Conservation (phyloP, 345 rosid species). For the Nephelium lappaceum region DNA sequence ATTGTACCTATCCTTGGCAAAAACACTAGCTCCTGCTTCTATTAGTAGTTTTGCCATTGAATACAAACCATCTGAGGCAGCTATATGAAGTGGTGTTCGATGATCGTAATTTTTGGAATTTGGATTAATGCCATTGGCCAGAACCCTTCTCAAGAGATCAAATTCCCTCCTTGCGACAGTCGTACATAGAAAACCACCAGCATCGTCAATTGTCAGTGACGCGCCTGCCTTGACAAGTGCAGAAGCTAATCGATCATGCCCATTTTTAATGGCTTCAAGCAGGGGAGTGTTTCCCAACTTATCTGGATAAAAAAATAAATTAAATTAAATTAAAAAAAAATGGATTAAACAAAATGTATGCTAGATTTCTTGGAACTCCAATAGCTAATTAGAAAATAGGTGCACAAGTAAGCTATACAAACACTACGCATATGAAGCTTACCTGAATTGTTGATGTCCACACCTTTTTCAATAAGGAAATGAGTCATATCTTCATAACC, state of each 20-base stretch:
- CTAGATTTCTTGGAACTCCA: neutral
- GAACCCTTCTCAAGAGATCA: slow-evolving; percentile 57
- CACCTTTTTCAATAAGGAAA: slow-evolving; percentile 66
- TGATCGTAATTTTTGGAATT: slow-evolving; percentile 71
- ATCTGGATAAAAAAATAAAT: slow-evolving; percentile 47
- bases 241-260: slow-evolving; percentile 62
- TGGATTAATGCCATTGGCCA: slow-evolving; percentile 64
- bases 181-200: slow-evolving; percentile 68
- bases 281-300: slow-evolving; percentile 73
- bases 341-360: neutral
- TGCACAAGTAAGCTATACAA: neutral
- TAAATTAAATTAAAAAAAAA: no score
- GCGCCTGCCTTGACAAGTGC: slow-evolving; percentile 69
- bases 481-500: slow-evolving; percentile 66
- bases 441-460: slow-evolving; percentile 54
- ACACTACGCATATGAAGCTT: neutral
- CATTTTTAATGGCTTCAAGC: slow-evolving; percentile 77
- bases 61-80: slow-evolving; percentile 71
- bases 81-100: slow-evolving; percentile 79
- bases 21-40: slow-evolving; percentile 71
- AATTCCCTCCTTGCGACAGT: slow-evolving; percentile 58
- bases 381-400: neutral
- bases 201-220: slow-evolving; percentile 50
- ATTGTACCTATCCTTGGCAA: slow-evolving; percentile 68
- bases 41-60: slow-evolving; percentile 52